Conservation (phyloP, 176 grass and related monocot genomes). For the Calamus simplicifolius region DNA sequence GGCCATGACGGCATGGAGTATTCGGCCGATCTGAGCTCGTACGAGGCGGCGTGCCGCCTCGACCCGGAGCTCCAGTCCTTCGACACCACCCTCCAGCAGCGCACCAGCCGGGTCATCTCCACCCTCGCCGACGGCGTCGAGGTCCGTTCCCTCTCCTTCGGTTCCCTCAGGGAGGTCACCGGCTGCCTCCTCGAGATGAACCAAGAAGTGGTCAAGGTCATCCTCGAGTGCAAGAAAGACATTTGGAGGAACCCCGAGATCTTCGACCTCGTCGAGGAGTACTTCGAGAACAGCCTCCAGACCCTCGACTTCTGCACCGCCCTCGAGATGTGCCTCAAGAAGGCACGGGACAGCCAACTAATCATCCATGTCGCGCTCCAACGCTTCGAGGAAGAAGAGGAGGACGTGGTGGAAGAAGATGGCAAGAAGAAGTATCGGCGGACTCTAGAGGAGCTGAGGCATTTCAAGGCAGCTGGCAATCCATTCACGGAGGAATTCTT, state of each 20-base stretch:
- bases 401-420: neutral
- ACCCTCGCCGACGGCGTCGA: neutral
- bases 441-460: conserved; percentile 6
- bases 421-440: neutral
- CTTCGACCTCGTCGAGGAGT: conserved; percentile 15
- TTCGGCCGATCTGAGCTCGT: conserved; percentile 3
- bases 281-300: conserved; percentile 10
- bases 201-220: conserved; percentile 14
- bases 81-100: conserved; percentile 9
- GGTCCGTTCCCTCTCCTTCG: conserved; percentile 8
- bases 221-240: conserved; percentile 8
- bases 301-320: conserved; percentile 9
- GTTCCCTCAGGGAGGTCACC: conserved; percentile 10
- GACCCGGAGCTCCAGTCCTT: conserved; percentile 9
- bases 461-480: conserved; percentile 11
- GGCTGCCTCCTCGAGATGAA: conserved; percentile 16
- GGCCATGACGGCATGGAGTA: neutral
- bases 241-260: conserved; percentile 6
- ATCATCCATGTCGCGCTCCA: conserved; percentile 11
- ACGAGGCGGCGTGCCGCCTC: conserved; percentile 10
- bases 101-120: conserved; percentile 11
- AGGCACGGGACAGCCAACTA: conserved; percentile 2
- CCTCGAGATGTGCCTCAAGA: conserved; percentile 10
- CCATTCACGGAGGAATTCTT: conserved; percentile 13
- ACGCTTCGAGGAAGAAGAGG: conserved; percentile 6